Conservation (phyloP, 2,329 filamentous ascomycete genomes). For the Blastomyces parvus region DNA sequence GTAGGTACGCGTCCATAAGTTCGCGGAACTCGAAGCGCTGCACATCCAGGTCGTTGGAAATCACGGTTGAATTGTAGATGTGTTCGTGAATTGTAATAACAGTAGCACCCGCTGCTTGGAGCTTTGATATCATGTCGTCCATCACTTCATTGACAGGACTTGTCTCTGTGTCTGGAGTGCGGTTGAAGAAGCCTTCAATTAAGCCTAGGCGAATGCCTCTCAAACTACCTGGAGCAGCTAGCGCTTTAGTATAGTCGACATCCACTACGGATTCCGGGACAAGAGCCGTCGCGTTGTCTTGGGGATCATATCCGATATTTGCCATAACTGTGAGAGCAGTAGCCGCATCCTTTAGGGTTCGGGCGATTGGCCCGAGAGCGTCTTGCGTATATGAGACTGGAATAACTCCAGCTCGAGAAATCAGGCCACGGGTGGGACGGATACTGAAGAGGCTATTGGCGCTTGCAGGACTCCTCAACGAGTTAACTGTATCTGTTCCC, state of each 20-base stretch:
- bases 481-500: conserved; percentile 55
- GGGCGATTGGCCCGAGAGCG: conserved; percentile 46
- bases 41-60: conserved; percentile 45
- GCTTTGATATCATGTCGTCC: conserved; percentile 37
- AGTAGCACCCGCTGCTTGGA: conserved; percentile 43
- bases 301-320: conserved; percentile 41
- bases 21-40: conserved; percentile 54
- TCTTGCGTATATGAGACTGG: conserved; percentile 52
- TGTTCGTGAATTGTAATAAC: conserved; percentile 42
- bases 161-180: conserved; percentile 43
- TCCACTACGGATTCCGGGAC: conserved; percentile 35
- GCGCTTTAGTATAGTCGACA: conserved; percentile 40
- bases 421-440: conserved; percentile 46
- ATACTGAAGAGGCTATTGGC: conserved; percentile 53
- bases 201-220: conserved; percentile 41
- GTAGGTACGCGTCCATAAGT: conserved; percentile 48
- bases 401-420: conserved; percentile 44
- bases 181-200: conserved; percentile 50
- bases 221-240: conserved; percentile 28
- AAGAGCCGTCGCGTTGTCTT: conserved; percentile 18
- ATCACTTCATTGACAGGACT: conserved; percentile 49
- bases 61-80: conserved; percentile 44
- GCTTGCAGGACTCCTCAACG: conserved; percentile 51
- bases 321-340: conserved; percentile 46
- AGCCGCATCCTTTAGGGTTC: conserved; percentile 43